Conservation (phyloP, 305 asterid genomes). For the Stenogyne calaminthoides region DNA sequence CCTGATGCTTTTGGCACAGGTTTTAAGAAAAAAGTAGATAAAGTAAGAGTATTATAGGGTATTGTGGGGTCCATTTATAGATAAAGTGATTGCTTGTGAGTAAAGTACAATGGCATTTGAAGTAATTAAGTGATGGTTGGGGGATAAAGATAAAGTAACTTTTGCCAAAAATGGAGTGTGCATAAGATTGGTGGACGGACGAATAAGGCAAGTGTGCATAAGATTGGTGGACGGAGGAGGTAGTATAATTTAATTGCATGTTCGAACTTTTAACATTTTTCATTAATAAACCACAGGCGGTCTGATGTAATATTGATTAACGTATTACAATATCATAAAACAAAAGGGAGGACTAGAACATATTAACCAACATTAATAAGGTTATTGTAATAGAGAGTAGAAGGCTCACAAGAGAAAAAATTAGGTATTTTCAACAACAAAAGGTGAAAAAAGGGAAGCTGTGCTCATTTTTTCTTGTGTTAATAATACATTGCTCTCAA, state of each 20-base stretch:
- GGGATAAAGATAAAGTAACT: no score
- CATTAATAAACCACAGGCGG: not conserved
- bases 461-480: not conserved
- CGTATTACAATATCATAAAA: not conserved
- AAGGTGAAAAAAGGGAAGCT: not conserved
- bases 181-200: no score
- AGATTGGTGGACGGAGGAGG: no score
- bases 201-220: no score
- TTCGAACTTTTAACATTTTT: not conserved
- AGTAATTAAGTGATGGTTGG: no score
- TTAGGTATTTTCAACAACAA: not conserved
- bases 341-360: not conserved
- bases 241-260: slow-evolving; percentile 8
- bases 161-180: no score
- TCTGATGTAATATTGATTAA: not conserved
- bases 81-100: no score
- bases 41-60: no score
- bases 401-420: not conserved
- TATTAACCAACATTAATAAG: not conserved
- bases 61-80: no score
- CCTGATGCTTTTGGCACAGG: no score
- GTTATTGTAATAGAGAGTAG: not conserved
- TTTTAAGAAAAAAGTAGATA: no score
- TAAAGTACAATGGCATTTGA: no score
- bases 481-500: not conserved